phyloP scores from a whole-genome alignment of 164 flowering plant species.

The Malania oleifera region DNA sequence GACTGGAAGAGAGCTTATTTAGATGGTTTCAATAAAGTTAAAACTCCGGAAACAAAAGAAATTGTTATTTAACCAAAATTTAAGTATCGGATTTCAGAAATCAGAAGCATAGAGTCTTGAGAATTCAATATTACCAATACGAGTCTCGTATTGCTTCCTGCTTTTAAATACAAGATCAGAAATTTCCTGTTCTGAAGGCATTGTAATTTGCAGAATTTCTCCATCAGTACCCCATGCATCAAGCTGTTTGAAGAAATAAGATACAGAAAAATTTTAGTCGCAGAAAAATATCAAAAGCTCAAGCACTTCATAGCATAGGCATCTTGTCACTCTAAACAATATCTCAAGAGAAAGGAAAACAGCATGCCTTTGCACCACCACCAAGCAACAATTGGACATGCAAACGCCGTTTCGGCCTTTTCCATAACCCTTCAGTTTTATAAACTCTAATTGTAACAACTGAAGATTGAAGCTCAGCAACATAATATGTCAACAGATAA shows the following conservation, averaged over 20 bases:
- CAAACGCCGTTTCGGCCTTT: slow-evolving; percentile 70
- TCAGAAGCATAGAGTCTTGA: neutral
- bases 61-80: neutral
- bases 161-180: slow-evolving; percentile 35
- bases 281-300: neutral
- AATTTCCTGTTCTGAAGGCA: slow-evolving; percentile 68
- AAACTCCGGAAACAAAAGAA: neutral
- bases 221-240: slow-evolving; percentile 86
- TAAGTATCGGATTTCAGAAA: neutral
- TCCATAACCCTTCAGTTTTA: slow-evolving; percentile 79
- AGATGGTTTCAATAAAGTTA: slow-evolving; percentile 1
- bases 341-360: neutral
- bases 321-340: neutral
- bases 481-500: slow-evolving; percentile 71
- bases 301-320: neutral
- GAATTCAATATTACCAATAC: slow-evolving; percentile 40
- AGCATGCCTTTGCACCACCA: slow-evolving; percentile 67
- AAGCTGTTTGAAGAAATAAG: slow-evolving; percentile 38
- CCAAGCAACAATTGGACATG: slow-evolving; percentile 77
- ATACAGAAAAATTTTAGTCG: neutral
- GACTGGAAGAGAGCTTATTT: no score
- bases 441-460: slow-evolving; percentile 60
- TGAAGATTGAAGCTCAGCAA: slow-evolving; percentile 63
- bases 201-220: slow-evolving; percentile 48
- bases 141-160: slow-evolving; percentile 43